A percentile compares a stretch with the other conserved stretches of the same genome.
phyloP scores from a whole-genome alignment of 2,329 filamentous ascomycete species.

The Thielaviopsis musarum region DNA sequence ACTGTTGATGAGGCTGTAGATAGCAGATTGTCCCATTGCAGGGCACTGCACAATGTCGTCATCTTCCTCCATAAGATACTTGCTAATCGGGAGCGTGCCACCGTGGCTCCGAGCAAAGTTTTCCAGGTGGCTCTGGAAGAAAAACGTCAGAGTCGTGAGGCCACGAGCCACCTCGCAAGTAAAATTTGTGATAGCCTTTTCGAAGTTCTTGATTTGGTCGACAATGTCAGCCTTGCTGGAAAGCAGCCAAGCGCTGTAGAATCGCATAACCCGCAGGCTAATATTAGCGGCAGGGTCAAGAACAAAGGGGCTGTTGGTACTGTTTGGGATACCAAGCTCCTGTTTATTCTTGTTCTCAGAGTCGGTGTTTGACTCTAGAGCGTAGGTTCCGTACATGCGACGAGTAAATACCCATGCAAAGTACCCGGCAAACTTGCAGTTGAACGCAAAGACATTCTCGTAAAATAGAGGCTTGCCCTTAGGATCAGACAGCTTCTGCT shows the following conservation, averaged over 20 bases:
- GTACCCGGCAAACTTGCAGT: slow-evolving; percentile 8
- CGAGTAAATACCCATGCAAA: slow-evolving; percentile 7
- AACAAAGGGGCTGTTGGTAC: neutral
- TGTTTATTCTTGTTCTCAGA: neutral
- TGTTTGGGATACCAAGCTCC: slow-evolving; percentile 24
- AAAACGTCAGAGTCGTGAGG: slow-evolving; percentile 9
- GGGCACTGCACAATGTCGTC: slow-evolving; percentile 7
- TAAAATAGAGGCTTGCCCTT: slow-evolving; percentile 6
- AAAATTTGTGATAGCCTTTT: slow-evolving; percentile 3
- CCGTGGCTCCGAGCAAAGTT: neutral
- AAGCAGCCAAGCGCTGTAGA: slow-evolving; percentile 13
- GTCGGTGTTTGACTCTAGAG: neutral
- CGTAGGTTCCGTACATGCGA: slow-evolving; percentile 6
- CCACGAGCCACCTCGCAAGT: slow-evolving; percentile 11
- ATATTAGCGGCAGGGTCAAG: slow-evolving; percentile 5
- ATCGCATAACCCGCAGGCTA: slow-evolving; percentile 11
- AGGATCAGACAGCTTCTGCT: slow-evolving; percentile 32
- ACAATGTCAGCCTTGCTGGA: slow-evolving; percentile 6
- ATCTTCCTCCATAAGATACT: slow-evolving; percentile 12
- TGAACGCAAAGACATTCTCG: slow-evolving; percentile 6
- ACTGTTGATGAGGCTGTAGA: neutral
- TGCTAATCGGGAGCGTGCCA: slow-evolving; percentile 5
- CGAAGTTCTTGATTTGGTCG: neutral
- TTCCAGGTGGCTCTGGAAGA: slow-evolving; percentile 9
- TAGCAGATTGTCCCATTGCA: slow-evolving; percentile 7